Base-by-base conservation (phyloP, 192 early-diverging fungal genomes). In the Backusella westeae region DNA sequence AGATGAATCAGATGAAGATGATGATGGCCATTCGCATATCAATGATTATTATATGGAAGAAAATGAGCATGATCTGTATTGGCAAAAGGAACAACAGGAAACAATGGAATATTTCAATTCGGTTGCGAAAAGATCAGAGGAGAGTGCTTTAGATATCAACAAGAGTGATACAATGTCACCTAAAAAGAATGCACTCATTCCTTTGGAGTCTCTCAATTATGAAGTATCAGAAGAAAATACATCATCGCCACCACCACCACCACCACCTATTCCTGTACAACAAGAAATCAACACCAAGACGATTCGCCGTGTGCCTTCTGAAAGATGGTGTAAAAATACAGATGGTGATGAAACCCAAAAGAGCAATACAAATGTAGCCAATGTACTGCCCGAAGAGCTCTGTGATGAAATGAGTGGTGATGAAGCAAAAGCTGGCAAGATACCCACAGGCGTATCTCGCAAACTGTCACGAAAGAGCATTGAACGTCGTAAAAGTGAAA, bases 381-480 rank as follows among this genome's bases (percentile, higher is more conserved):
- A 66, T 26, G 3, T 17, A 6, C 26, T 74, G 17, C 73, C 73
- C 19, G 73, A 44, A 29, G 73, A 74, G 21, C 38, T 74, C 6
- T 66, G 63, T 17, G 34, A 35, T 42, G 73, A 74, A 44, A 8
- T 74, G 9, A 67, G 34, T 65, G 39, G 38, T 8, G 72, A 73
- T 15, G 69, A 59, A 26, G 6, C 38, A 29, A 34, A 29, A 44
- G n/a, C 21, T 12, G 36, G 23, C 26, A 59, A 38, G 39, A 56
- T 73, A 21, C 79, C 79, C 4, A 67, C 34, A 53, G 79, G 79
- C 0, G 17, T 80, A 9, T 70, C 79, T 0, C 59, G 74, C 14
- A 71, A 56, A 10, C 23, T 80, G 15, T 80, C 79, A 17, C 59
- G 67, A 72, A 71, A 68, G 71, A 76, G 74, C 19, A 80, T 80